Evolutionary conservation across 768 basidiomycete genomes (phyloP), one percentile per base, ranked within the genome.

Genomic region (Neoboletus magnificus): DNA sequence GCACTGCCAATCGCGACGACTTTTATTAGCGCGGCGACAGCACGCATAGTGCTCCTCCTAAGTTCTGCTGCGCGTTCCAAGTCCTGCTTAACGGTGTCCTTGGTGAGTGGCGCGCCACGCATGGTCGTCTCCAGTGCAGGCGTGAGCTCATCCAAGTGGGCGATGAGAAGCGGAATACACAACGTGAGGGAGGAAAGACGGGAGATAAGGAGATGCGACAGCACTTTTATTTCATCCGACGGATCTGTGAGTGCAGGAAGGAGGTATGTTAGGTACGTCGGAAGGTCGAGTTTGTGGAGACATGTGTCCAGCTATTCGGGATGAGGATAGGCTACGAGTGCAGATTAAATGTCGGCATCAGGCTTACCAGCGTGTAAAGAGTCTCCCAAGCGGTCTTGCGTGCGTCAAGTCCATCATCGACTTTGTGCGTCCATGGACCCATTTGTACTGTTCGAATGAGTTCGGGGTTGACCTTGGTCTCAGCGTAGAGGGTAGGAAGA

Each of bases 301-400:
- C 93, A 98, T 2, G 93, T 98, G 63, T 96, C 93, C 55, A 97
- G 82, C 92, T 94, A 55, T 40, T 46, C 16, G 41, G 7, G 18
- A 25, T 4, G 23, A 41, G 48, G 1, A 49, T 60, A 37, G 43
- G 44, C 46, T 45, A 36, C 39, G 5, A 22, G 18, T 1, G 0
- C 27, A 25, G 11, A 18, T 10, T 20, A 12, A 53, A 22, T 20
- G 18, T 23, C 4, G n/a, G 7, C n/a, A 4, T 37, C 9, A 6
- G 11, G 72, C 87, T 62, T 63, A 94, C 93, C 62, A 98, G 73
- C 20, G 94, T 97, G 69, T 97, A 95, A 78, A 98, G 91, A 1
- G 94, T 93, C 73, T 99, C 97, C 72, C 91, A 98, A 2, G 97
- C 96, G 0, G 92, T 95, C 79, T 98, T 98, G 55, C 97, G 85